Percentiles rank a stretch among this genome's conserved stretches.
Evolutionary conservation across 2,329 filamentous ascomycete genomes (phyloP).

Genomic region (Hypoxylon sp.): DNA sequence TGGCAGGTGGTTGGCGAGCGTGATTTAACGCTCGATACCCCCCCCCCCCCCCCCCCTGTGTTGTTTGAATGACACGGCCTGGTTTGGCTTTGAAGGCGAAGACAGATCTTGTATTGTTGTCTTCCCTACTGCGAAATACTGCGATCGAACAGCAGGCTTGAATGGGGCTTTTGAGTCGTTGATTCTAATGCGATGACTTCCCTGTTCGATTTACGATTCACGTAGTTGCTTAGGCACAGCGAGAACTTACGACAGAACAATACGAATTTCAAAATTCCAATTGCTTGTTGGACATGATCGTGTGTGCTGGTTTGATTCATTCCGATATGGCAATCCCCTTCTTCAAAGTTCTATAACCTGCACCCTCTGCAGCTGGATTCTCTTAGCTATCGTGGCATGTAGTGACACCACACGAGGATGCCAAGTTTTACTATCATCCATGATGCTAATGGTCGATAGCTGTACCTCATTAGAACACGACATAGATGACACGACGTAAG

Average conservation of each 20-base stretch:
- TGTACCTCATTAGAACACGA: not conserved
- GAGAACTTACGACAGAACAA: constrained; percentile 5
- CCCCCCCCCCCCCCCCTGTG: constrained; percentile 17
- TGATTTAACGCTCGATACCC: constrained; percentile 32
- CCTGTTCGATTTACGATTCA: not conserved
- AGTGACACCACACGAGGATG: not conserved
- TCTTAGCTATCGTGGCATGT: not conserved
- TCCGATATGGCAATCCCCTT: too few relatives aligned
- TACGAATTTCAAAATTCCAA: constrained; percentile 5
- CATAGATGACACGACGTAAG: not conserved
- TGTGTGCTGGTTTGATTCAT: too few relatives aligned
- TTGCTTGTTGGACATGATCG: too few relatives aligned
- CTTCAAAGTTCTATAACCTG: not conserved
- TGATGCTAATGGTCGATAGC: not conserved
- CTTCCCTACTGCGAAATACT: not conserved
- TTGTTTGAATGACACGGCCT: not conserved
- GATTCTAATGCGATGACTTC: not conserved
- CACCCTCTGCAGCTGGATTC: not conserved
- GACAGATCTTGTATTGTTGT: not conserved
- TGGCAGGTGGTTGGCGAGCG: constrained; percentile 24
- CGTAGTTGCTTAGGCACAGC: not conserved
- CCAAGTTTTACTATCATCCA: not conserved
- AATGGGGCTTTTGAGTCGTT: not conserved
- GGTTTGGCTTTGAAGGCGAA: not conserved
- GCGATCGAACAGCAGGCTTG: not conserved